A percentile compares a stretch with the other conserved stretches of the same genome.
These are phyloP conservation scores for Aspergillus awamori DNA, from an alignment of 2,329 filamentous ascomycete genomes.

Conservation along the genomic window DNA sequence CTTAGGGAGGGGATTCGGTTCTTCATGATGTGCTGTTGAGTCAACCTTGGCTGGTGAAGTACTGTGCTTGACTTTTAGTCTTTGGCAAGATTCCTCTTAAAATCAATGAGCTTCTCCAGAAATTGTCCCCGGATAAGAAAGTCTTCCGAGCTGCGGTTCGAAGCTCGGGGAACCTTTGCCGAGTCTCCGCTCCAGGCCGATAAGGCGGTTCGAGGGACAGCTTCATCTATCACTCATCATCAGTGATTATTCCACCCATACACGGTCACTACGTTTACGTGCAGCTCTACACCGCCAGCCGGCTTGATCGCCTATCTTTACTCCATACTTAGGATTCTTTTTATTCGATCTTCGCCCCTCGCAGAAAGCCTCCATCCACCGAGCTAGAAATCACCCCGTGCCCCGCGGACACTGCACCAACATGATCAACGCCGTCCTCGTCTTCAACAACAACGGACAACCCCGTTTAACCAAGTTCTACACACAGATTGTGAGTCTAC, in stretches of 20 bases:
- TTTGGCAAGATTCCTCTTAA: neutral
- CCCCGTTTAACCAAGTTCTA: conserved; percentile 98
- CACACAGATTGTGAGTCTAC: conserved; percentile 75
- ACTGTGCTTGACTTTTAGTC: neutral
- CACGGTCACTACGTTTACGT: neutral
- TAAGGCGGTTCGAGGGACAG: conserved; percentile 17
- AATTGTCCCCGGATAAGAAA: conserved; percentile 16
- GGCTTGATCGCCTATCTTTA: too few species aligned
- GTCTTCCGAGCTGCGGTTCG: conserved; percentile 16
- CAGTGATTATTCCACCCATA: too few species aligned
- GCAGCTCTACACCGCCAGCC: neutral
- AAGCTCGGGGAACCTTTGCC: conserved; percentile 12
- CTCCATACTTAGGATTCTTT: too few species aligned
- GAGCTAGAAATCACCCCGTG: neutral
- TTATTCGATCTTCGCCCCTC: neutral
- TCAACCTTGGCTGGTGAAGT: too few species aligned
- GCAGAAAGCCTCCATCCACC: neutral
- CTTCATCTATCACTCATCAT: neutral
- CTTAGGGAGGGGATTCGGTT: neutral
- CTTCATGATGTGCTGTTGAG: neutral
- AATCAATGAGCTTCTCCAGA: conserved; percentile 20
- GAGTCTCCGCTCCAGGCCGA: conserved; percentile 19
- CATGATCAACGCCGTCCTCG: conserved; percentile 98
- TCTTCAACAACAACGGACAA: conserved; percentile 98
- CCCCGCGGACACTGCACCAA: conserved; percentile 16